phyloP scores from a whole-genome alignment of 164 flowering plant species.

The Cinnamomum micranthum region DNA sequence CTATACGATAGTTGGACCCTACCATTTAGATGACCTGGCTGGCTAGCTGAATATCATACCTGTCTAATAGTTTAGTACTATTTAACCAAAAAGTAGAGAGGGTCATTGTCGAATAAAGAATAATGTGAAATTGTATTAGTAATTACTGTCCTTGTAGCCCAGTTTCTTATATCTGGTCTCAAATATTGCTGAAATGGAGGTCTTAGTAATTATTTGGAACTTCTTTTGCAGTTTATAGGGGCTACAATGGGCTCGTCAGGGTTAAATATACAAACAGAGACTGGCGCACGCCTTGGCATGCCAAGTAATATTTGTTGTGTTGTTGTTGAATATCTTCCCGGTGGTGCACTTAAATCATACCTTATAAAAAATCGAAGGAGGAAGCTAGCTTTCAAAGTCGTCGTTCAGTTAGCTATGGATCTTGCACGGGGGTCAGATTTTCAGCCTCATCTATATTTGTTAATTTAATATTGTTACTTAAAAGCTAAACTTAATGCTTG shows the following conservation, averaged over 20 bases:
- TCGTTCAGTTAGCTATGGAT: constrained; percentile 81
- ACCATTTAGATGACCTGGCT: no score
- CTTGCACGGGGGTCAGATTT: constrained; percentile 76
- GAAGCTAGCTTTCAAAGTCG: constrained; percentile 86
- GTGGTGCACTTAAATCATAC: constrained; percentile 81
- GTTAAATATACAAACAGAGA: constrained; percentile 66
- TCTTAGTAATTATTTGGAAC: neutral
- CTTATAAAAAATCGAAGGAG: constrained; percentile 81
- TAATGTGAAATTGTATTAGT: no score
- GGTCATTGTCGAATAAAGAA: no score
- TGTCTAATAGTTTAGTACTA: no score
- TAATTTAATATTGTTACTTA: no score
- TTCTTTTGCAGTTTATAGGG: constrained; percentile 78
- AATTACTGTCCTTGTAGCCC: neutral
- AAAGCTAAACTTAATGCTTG: neutral
- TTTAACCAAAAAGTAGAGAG: no score
- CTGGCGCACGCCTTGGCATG: constrained; percentile 60
- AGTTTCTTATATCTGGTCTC: neutral
- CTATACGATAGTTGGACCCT: no score
- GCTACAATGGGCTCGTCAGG: constrained; percentile 87
- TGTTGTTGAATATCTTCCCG: constrained; percentile 92
- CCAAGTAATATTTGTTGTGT: constrained; percentile 84
- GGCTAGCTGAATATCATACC: no score
- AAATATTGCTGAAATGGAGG: neutral
- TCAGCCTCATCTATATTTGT: neutral